A percentile compares a stretch with the other conserved stretches of the same genome.
Conservation (phyloP, 352 stramenopile genomes). For the Phytophthora agathidicida region DNA sequence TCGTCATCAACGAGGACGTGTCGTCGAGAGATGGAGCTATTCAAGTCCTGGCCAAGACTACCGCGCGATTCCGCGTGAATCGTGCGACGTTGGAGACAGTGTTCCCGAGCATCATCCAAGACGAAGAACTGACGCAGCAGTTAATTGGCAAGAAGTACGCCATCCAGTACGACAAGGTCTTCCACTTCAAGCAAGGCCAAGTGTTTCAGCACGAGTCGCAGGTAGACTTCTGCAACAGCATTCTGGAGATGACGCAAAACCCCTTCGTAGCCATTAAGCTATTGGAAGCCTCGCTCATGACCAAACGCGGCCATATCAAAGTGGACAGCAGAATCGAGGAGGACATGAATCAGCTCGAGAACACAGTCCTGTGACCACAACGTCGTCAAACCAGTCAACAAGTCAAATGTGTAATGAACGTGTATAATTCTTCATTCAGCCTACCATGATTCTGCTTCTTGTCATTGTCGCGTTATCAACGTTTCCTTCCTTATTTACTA, state of each 20-base stretch:
- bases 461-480: too few species aligned
- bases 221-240: constrained; percentile 53
- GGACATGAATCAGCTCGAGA: constrained; percentile 45
- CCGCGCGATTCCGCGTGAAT: constrained; percentile 47
- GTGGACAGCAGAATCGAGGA: constrained; percentile 47
- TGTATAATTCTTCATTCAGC: too few species aligned
- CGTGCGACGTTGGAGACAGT: constrained; percentile 50
- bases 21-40: constrained; percentile 26
- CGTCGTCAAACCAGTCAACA: too few species aligned
- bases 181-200: constrained; percentile 54
- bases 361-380: constrained; percentile 38
- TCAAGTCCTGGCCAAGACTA: constrained; percentile 48
- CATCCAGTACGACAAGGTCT: constrained; percentile 76
- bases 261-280: constrained; percentile 64
- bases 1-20: constrained; percentile 31
- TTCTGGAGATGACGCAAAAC: constrained; percentile 57
- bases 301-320: constrained; percentile 63
- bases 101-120: constrained; percentile 56
- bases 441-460: too few species aligned
- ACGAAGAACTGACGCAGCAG: constrained; percentile 56
- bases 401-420: constrained; percentile 5
- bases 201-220: constrained; percentile 68
- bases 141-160: constrained; percentile 66
- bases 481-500: too few species aligned
- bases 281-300: constrained; percentile 56